phyloP scores from a whole-genome alignment of 495 filamentous ascomycete species.

The Penicillium cosmopolitanum region DNA sequence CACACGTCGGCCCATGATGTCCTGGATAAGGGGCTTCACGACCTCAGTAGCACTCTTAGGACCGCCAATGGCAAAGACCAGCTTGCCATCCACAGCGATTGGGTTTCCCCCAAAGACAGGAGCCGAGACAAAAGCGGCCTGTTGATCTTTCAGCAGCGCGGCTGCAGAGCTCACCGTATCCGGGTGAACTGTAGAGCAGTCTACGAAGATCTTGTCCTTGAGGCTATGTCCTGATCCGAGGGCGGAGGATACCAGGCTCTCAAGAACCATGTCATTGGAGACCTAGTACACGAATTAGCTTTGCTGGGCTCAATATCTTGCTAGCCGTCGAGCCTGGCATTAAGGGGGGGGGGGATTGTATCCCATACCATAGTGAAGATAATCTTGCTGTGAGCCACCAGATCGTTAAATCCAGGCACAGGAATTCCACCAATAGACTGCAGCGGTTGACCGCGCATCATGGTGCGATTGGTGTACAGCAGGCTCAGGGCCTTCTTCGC shows the following conservation, averaged over 20 bases:
- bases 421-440: conserved; percentile 39
- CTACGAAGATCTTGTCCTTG: conserved; percentile 52
- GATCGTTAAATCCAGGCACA: conserved; percentile 38
- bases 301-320: neutral
- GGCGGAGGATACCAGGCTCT: conserved; percentile 39
- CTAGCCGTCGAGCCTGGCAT: neutral
- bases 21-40: conserved; percentile 49
- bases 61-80: conserved; percentile 52
- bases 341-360: neutral
- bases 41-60: conserved; percentile 36
- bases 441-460: conserved; percentile 43
- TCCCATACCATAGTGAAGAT: conserved; percentile 50
- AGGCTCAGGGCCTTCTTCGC: conserved; percentile 40
- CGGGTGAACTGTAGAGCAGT: conserved; percentile 53
- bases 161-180: conserved; percentile 41
- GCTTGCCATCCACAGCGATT: conserved; percentile 47
- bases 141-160: conserved; percentile 35
- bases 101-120: conserved; percentile 52
- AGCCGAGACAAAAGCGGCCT: conserved; percentile 45
- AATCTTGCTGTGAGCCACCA: conserved; percentile 43
- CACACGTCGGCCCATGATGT: conserved; percentile 49
- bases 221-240: conserved; percentile 38
- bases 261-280: conserved; percentile 45
- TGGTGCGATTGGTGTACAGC: conserved; percentile 50
- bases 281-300: conserved; percentile 30